These are phyloP conservation scores for Vanilla planifolia DNA, from an alignment of 106 monocot genomes.

Conservation along the genomic window DNA sequence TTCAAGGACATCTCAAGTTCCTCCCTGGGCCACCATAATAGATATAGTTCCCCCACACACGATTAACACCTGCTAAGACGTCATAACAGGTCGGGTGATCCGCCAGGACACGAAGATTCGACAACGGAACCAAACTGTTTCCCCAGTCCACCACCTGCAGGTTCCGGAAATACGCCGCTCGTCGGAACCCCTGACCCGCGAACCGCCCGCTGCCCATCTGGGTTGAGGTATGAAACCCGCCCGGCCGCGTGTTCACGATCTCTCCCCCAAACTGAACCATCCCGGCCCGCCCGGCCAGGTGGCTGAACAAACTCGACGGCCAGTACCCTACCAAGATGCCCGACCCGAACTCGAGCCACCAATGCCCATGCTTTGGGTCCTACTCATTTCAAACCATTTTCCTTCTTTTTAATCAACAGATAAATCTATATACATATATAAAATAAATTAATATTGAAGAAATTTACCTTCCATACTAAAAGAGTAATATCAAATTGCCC, in stretches of 20 bases:
- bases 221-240: slow-evolving; percentile 41
- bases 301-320: slow-evolving; percentile 66
- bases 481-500: slow-evolving; percentile 27
- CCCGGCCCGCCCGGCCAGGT: slow-evolving; percentile 33
- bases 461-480: slow-evolving; percentile 45
- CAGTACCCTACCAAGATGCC: slow-evolving; percentile 61
- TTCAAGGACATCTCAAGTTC: slow-evolving; percentile 36
- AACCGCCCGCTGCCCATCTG: slow-evolving; percentile 79
- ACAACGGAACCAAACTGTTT: slow-evolving; percentile 39
- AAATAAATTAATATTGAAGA: neutral
- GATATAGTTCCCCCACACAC: slow-evolving; percentile 57
- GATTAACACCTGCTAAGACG: slow-evolving; percentile 32
- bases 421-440: neutral
- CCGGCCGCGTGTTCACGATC: slow-evolving; percentile 33
- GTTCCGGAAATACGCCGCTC: slow-evolving; percentile 50
- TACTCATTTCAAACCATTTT: slow-evolving; percentile 1
- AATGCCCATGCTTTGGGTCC: slow-evolving; percentile 68
- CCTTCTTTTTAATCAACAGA: no score
- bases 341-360: slow-evolving; percentile 69
- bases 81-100: slow-evolving; percentile 54
- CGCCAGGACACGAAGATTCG: slow-evolving; percentile 30
- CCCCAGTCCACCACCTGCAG: slow-evolving; percentile 62
- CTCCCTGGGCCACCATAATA: slow-evolving; percentile 71
- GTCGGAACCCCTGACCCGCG: slow-evolving; percentile 47
- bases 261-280: slow-evolving; percentile 79